These are phyloP conservation scores for Cryphonectria nitschkei DNA, from an alignment of 2,329 filamentous ascomycete species.

Conservation along the genomic window DNA sequence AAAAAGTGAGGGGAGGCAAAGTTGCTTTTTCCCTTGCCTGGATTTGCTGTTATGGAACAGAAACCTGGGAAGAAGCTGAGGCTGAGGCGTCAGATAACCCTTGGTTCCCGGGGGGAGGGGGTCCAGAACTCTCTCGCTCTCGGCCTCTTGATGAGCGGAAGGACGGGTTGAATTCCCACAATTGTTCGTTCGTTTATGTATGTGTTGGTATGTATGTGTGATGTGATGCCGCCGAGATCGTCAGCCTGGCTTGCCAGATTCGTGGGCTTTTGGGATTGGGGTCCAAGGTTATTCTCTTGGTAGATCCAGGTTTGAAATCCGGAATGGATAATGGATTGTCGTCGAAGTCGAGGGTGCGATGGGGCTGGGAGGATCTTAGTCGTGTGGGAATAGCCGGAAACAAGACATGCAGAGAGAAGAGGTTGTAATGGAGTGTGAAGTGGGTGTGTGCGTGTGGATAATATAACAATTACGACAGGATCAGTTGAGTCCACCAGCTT, in stretches of 20 bases:
- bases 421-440: background rate
- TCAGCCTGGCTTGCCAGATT: background rate
- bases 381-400: constrained; percentile 6
- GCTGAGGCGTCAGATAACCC: constrained; percentile 22
- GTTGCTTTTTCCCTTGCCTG: constrained; percentile 5
- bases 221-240: constrained; percentile 1
- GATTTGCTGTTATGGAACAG: constrained; percentile 12
- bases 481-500: background rate
- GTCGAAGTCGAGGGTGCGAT: constrained; percentile 1
- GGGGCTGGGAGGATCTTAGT: constrained; percentile 6
- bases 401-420: constrained; percentile 9
- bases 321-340: background rate
- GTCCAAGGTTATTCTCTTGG: constrained; percentile 2
- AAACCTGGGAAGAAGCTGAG: constrained; percentile 1
- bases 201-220: background rate
- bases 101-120: constrained; percentile 11
- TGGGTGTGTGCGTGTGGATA: background rate
- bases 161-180: background rate
- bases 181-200: background rate
- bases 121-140: constrained; percentile 7
- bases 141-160: constrained; percentile 1
- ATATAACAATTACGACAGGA: constrained; percentile 1
- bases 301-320: constrained; percentile 6
- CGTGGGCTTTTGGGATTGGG: background rate
- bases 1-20: background rate